Base-by-base conservation (phyloP, 2,329 filamentous ascomycete species). In the Truncatella angustata region DNA sequence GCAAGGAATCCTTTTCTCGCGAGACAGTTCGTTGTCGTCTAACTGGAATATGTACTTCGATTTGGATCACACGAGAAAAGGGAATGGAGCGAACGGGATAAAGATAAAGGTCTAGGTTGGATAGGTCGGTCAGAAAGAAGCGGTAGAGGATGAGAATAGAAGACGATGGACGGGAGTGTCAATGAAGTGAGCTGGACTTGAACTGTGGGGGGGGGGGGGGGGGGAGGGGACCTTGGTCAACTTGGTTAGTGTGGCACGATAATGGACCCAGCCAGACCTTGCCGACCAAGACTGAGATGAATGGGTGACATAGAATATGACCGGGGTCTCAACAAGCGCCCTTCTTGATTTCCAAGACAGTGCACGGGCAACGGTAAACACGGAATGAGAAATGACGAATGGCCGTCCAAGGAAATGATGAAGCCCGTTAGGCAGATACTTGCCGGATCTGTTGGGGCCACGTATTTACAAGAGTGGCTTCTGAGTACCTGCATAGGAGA, bases 41-140 rank as follows among this genome's bases (percentile, higher is more conserved):
- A 52, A 50, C 56, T 53, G 63, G 56, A 12, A 46, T 43, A 43
- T 43, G 49, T 43, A 50, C 58, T 44, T 24, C 28, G 20, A 21
- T 5, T 21, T 59, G 59, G 49, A 57, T 55, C 55, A 57, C 59
- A 54, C 40, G 44, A 24, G 58, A 58, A 63, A 62, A 63, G 60
- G 60, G 59, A 54, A 67, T 64, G 58, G 64, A 67, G 60, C 60
- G 63, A 66, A 63, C 62, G 61, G 60, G 63, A 62, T 55, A 60
- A 55, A 57, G 56, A 63, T 60, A 54, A 60, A 64, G 61, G 60
- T 60, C 56, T 53, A 54, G 55, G 49, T 21, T 49, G 49, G 28
- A 56, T 56, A 57, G 56, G 54, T 56, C 51, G 52, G 51, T 53
- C 48, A 56, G 32, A 58, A 57, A 63, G 61, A 58, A 62, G 58